Evolutionary conservation across 192 early-diverging fungal genomes (phyloP), one percentile per base, ranked within the genome.

Genomic region (Coemansia sp.): DNA sequence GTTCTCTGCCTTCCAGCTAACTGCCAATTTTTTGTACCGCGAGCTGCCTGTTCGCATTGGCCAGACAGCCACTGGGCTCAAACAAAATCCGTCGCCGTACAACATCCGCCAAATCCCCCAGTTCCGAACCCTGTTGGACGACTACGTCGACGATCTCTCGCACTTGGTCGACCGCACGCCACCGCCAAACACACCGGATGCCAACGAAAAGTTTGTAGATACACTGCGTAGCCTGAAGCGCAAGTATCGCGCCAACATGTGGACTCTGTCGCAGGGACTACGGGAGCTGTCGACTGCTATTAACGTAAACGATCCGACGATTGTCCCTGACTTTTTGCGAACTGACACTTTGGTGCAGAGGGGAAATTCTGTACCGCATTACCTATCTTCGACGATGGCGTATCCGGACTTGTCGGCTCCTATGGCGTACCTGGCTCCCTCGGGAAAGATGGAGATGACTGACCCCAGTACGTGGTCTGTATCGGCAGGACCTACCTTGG

Each of bases 41-140:
- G 85, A 88, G 61, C 71, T 88, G 51, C 84, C 85, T 19, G 83
- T 87, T 50, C 81, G 87, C n/a, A 75, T 88, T 27, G 84, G 84
- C 10, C 85, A 88, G 66, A 83, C 85, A 4, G 69, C 84, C 17
- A 77, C 70, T 7, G 73, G 84, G 45, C 76, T 88, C 27, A 77
- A 77, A 66, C 70, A 80, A 16, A 81, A 68, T 21, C 69, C 77
- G 44, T 70, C 81, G 37, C 80, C 77, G 9, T 73, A 79, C 68
- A 79, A 80, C 34, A 78, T 87, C 64, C 64, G 64, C 0, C 68
- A 73, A 10, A 69, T 85, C 61, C 68, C 74, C 6, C 82, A 74
- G 40, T 81, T 88, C 45, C 66, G 69, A 45, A 67, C 74, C n/a
- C 79, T 88, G 50, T 69, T 81, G 60, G 70, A 81, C 63, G 78